A percentile compares a stretch with the other conserved stretches of the same genome.
Evolutionary conservation across 1,284 basidiomycete genomes (phyloP).

Genomic region (Cutaneotrichosporon sp.): DNA sequence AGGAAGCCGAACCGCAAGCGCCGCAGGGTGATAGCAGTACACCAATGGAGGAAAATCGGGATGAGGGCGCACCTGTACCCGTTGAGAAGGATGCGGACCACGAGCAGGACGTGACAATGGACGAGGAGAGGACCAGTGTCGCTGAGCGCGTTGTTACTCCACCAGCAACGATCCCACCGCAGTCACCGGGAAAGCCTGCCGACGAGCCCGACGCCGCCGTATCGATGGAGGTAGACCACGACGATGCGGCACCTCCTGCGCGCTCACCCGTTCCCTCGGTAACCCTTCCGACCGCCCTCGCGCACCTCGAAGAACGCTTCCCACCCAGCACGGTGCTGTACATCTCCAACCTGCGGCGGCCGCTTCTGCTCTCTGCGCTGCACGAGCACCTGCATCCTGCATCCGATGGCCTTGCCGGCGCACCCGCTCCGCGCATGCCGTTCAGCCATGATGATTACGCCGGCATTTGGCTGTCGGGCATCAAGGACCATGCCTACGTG

Average conservation of each 20-base stretch:
- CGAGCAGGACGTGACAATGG: not conserved
- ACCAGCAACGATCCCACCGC: not conserved
- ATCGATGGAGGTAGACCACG: not conserved
- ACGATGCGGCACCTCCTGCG: not conserved
- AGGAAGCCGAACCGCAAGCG: too few relatives aligned
- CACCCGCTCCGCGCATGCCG: not conserved
- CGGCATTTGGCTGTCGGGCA: constrained; percentile 41
- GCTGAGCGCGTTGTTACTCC: too few relatives aligned
- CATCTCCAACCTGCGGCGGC: constrained; percentile 45
- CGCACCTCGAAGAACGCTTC: constrained; percentile 31
- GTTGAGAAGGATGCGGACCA: not conserved
- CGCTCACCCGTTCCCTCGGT: not conserved
- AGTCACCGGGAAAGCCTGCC: not conserved
- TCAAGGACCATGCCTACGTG: constrained; percentile 45
- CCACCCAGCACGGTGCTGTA: constrained; percentile 40
- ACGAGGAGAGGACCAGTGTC: not conserved
- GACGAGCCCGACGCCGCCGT: not conserved
- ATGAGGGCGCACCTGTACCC: not conserved
- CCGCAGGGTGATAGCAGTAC: too few relatives aligned
- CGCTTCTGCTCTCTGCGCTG: constrained; percentile 27
- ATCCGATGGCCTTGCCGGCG: not conserved
- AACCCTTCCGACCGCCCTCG: constrained; percentile 26
- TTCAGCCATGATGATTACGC: constrained; percentile 17
- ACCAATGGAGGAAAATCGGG: not conserved
- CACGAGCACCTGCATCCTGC: constrained; percentile 1